Evolutionary conservation across 176 grass and related monocot species (phyloP).

Genomic region (Pontederia paniculata): DNA sequence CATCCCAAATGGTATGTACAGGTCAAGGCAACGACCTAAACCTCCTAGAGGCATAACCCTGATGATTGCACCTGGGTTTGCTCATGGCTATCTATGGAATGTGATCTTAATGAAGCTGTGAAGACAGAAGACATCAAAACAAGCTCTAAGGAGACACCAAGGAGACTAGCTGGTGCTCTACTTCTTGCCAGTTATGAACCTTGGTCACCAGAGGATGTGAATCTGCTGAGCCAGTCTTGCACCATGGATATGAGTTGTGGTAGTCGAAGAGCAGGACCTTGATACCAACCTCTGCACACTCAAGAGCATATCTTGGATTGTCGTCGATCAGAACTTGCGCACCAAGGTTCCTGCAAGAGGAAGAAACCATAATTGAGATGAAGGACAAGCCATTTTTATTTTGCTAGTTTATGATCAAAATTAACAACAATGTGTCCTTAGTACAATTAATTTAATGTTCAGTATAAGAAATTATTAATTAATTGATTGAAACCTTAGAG

Average conservation of each 20-base stretch:
- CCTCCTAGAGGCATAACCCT: too few relatives aligned
- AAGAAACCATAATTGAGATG: not conserved
- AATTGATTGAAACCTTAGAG: too few relatives aligned
- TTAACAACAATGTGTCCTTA: too few relatives aligned
- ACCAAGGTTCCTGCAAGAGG: conserved; percentile 51
- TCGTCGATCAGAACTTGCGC: conserved; percentile 89
- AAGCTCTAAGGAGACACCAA: conserved; percentile 43
- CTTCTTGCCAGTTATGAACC: conserved; percentile 91
- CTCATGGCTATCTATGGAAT: too few relatives aligned
- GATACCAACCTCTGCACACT: conserved; percentile 82
- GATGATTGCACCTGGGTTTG: too few relatives aligned
- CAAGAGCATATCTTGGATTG: conserved; percentile 89
- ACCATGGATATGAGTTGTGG: conserved; percentile 77
- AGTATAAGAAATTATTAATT: too few relatives aligned
- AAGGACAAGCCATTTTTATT: not conserved
- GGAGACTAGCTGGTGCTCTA: conserved; percentile 61
- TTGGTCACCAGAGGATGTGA: conserved; percentile 86
- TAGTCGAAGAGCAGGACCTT: conserved; percentile 87
- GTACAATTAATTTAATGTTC: too few relatives aligned
- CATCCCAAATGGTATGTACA: too few relatives aligned
- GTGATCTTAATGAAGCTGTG: too few relatives aligned
- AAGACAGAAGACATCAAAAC: not conserved
- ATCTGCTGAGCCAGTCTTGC: conserved; percentile 57
- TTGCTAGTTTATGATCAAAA: too few relatives aligned
- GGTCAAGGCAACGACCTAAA: too few relatives aligned